Conservation (phyloP, 352 stramenopile genomes). For the Pythium guiyangense region DNA sequence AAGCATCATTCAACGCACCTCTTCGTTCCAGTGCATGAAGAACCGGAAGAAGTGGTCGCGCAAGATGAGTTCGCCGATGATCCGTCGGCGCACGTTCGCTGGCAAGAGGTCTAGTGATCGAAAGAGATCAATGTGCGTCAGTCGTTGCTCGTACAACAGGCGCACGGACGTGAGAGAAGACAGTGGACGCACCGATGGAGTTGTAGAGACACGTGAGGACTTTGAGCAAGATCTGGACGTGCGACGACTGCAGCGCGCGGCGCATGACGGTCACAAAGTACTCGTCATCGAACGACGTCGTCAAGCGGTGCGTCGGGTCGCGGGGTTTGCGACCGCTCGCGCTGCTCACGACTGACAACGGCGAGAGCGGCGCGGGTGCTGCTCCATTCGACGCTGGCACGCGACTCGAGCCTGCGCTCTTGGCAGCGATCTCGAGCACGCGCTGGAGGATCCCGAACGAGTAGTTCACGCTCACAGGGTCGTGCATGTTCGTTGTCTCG, state of each 20-base stretch:
- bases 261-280: slow-evolving; percentile 72
- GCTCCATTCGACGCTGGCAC: background rate
- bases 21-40: slow-evolving; percentile 88
- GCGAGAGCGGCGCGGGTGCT: background rate
- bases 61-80: slow-evolving; percentile 72
- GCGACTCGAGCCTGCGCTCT: slow-evolving; percentile 5
- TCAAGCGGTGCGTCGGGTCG: slow-evolving; percentile 21
- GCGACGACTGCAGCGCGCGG: slow-evolving; percentile 61
- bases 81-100: slow-evolving; percentile 47
- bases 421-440: slow-evolving; percentile 56
- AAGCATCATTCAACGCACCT: slow-evolving; percentile 56
- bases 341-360: no score
- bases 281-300: slow-evolving; percentile 56
- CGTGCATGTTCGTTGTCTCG: slow-evolving; percentile 80
- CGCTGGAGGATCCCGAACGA: slow-evolving; percentile 76
- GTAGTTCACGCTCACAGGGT: slow-evolving; percentile 81
- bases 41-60: slow-evolving; percentile 86
- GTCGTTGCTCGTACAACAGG: no score
- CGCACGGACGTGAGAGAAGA: no score
- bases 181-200: slow-evolving; percentile 58
- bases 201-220: slow-evolving; percentile 85
- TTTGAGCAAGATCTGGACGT: slow-evolving; percentile 85
- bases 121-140: no score
- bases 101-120: slow-evolving; percentile 51
- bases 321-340: slow-evolving; percentile 1